Conservation (phyloP, 2,329 filamentous ascomycete species). For the Penicillium sp. region DNA sequence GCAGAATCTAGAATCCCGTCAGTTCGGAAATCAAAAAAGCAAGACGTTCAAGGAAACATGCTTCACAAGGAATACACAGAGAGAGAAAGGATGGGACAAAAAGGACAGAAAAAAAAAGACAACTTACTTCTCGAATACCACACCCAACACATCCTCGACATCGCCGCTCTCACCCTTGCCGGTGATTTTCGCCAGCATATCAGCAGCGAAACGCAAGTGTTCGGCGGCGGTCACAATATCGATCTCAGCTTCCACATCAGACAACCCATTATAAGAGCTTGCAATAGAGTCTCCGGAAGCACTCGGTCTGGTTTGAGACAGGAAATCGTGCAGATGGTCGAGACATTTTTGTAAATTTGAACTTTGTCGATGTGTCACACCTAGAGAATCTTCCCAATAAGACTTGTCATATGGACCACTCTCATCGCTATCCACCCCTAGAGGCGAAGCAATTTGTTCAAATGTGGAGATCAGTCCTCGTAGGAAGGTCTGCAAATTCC, state of each 20-base stretch:
- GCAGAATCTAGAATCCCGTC: constrained; percentile 45
- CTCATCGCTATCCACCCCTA: constrained; percentile 28
- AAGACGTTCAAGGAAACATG: no score
- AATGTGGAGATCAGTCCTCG: constrained; percentile 63
- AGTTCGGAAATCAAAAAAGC: constrained; percentile 3
- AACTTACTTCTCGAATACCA: constrained; percentile 93
- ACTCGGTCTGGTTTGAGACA: constrained; percentile 48
- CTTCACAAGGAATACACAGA: neutral
- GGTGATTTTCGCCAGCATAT: constrained; percentile 77
- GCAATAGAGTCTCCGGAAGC: constrained; percentile 4
- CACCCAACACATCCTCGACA: constrained; percentile 90
- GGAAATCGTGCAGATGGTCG: constrained; percentile 65
- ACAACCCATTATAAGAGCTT: constrained; percentile 6
- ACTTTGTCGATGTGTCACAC: constrained; percentile 84
- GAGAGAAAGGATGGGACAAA: constrained; percentile 3
- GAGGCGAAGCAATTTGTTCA: constrained; percentile 39
- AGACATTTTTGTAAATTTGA: constrained; percentile 71
- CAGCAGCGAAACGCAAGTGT: constrained; percentile 72
- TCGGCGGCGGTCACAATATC: constrained; percentile 91
- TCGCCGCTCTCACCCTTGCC: constrained; percentile 79
- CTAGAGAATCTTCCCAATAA: constrained; percentile 75
- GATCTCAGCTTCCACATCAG: constrained; percentile 36
- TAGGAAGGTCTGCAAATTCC: constrained; percentile 64
- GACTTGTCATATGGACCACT: constrained; percentile 50
- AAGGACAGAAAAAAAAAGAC: constrained; percentile 4